Conservation (phyloP, 768 basidiomycete genomes). For the Mycena galericulata region DNA sequence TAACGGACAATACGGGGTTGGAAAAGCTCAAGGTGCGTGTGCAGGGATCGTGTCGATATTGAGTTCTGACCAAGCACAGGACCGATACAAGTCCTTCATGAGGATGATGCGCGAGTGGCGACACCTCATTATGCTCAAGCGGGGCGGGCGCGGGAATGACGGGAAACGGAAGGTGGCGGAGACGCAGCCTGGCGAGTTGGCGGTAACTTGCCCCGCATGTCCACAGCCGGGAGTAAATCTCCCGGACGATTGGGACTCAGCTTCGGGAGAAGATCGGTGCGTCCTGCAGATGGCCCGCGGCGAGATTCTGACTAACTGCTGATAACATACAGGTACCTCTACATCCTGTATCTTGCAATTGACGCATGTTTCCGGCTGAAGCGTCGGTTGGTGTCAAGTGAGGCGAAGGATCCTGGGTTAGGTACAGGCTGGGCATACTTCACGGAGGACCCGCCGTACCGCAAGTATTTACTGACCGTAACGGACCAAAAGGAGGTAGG, state of each 20-base stretch:
- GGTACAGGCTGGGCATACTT: conserved; percentile 19
- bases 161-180: conserved; percentile 32
- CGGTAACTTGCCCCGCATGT: conserved; percentile 49
- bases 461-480: conserved; percentile 24
- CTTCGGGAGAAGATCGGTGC: conserved; percentile 29
- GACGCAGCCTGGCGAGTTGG: conserved; percentile 42
- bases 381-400: conserved; percentile 11
- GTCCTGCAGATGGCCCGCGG: too few relatives aligned
- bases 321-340: background rate
- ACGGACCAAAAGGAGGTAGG: conserved; percentile 28
- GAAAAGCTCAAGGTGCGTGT: too few relatives aligned
- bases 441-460: conserved; percentile 23
- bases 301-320: too few relatives aligned
- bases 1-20: conserved; percentile 13
- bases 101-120: conserved; percentile 34
- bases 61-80: conserved; percentile 2
- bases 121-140: conserved; percentile 43
- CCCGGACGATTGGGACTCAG: conserved; percentile 38
- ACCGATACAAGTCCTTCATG: conserved; percentile 29
- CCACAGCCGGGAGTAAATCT: conserved; percentile 48
- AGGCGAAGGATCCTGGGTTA: background rate
- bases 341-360: conserved; percentile 27
- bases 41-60: too few relatives aligned
- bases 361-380: conserved; percentile 42
- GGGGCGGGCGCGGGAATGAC: conserved; percentile 41